Conservation (phyloP, 495 filamentous ascomycete genomes). For the Daldinia grandis region DNA sequence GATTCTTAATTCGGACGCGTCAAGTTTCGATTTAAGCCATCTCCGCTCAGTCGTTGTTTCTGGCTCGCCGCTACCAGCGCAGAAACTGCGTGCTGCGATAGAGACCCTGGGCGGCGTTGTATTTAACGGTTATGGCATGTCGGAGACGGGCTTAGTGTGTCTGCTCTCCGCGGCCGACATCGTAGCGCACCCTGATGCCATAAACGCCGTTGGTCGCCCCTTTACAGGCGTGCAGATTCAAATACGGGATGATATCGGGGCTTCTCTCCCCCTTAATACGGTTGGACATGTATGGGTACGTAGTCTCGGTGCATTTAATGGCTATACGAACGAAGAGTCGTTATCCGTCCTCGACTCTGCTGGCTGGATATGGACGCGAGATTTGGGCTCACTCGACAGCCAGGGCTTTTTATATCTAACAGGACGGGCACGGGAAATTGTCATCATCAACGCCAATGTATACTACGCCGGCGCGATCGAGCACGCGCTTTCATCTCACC, state of each 20-base stretch:
- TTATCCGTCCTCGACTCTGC: not conserved
- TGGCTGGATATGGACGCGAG: conserved; percentile 15
- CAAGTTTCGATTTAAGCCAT: conserved; percentile 7
- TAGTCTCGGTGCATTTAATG: not conserved
- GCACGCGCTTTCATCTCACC: conserved; percentile 11
- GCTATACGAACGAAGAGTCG: conserved; percentile 8
- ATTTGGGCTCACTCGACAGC: conserved; percentile 1
- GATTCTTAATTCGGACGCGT: conserved; percentile 1
- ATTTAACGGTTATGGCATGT: conserved; percentile 13
- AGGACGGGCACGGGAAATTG: conserved; percentile 14
- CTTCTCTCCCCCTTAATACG: not conserved
- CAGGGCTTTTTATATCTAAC: conserved; percentile 6
- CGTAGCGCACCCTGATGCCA: not conserved
- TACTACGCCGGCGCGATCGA: conserved; percentile 13
- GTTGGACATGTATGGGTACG: conserved; percentile 14
- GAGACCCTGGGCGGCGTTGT: not conserved
- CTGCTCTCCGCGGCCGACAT: not conserved
- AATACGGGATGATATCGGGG: conserved; percentile 3
- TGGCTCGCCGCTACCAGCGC: conserved; percentile 8
- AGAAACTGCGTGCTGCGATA: conserved; percentile 9
- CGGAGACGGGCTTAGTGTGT: conserved; percentile 7
- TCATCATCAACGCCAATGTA: conserved; percentile 15
- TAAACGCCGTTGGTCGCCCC: conserved; percentile 1
- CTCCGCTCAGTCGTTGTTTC: conserved; percentile 16
- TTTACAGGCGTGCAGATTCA: conserved; percentile 4